phyloP scores from a whole-genome alignment of 768 basidiomycete species.

The Tulasnella sp. region DNA sequence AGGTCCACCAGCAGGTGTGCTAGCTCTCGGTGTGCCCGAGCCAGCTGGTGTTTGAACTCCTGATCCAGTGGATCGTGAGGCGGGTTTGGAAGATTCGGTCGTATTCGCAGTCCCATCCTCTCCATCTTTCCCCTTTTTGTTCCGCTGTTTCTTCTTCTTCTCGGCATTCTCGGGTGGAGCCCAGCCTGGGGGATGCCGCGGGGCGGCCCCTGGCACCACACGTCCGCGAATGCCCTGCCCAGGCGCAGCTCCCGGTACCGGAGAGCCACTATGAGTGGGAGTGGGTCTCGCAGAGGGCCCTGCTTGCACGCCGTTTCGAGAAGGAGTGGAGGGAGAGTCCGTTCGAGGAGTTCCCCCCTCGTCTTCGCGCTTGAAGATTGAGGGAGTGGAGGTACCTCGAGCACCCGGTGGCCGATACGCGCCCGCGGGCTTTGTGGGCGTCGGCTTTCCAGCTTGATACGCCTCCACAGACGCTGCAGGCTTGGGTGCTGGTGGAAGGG shows the following conservation, averaged over 20 bases:
- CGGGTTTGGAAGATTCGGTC: constrained; percentile 22
- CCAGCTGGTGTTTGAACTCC: neutral
- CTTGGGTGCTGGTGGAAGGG: constrained; percentile 59
- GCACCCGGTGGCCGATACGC: constrained; percentile 94
- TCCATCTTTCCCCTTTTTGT: constrained; percentile 54
- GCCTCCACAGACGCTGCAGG: constrained; percentile 47
- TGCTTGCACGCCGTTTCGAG: constrained; percentile 26
- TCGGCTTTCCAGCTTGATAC: constrained; percentile 45
- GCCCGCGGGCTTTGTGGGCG: constrained; percentile 57
- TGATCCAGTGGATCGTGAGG: constrained; percentile 17
- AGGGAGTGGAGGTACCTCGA: constrained; percentile 77
- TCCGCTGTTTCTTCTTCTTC: constrained; percentile 44
- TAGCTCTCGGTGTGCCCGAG: neutral
- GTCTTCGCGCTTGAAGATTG: constrained; percentile 86
- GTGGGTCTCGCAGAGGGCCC: constrained; percentile 22
- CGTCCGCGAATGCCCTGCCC: constrained; percentile 33
- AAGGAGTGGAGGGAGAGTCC: constrained; percentile 49
- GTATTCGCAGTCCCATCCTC: constrained; percentile 40
- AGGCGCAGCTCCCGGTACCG: constrained; percentile 2
- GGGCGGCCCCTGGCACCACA: constrained; percentile 71
- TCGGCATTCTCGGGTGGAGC: constrained; percentile 35
- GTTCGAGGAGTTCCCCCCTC: constrained; percentile 61
- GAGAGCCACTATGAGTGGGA: neutral
- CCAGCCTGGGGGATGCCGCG: constrained; percentile 30
- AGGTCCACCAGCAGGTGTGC: neutral